These are phyloP conservation scores for Ustilago crameri DNA, from an alignment of 1,284 basidiomycete genomes.

Conservation along the genomic window DNA sequence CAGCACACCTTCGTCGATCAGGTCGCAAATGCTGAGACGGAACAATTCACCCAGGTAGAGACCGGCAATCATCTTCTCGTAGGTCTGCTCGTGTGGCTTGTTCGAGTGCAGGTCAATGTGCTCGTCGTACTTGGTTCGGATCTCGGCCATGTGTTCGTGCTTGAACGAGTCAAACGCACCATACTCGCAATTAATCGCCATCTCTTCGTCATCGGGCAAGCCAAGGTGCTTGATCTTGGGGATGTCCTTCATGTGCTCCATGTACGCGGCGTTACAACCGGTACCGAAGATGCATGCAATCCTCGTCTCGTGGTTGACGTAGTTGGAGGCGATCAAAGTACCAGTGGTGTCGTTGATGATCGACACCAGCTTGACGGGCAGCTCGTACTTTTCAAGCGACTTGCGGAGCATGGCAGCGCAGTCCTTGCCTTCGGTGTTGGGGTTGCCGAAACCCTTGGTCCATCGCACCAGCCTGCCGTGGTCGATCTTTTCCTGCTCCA, in stretches of 20 bases:
- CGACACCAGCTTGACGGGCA: conserved; percentile 66
- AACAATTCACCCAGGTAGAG: conserved; percentile 97
- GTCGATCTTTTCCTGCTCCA: conserved; percentile 84
- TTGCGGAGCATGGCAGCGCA: conserved; percentile 91
- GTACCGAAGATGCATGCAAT: conserved; percentile 98
- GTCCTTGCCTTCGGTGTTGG: conserved; percentile 90
- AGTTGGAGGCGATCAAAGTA: conserved; percentile 94
- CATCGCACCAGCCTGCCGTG: conserved; percentile 94
- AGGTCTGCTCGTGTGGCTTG: conserved; percentile 94
- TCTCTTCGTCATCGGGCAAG: conserved; percentile 77
- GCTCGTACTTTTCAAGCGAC: conserved; percentile 76
- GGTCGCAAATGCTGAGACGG: conserved; percentile 89
- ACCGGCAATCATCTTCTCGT: conserved; percentile 98
- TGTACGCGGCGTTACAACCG: conserved; percentile 91
- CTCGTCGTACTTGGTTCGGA: conserved; percentile 89
- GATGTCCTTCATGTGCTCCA: conserved; percentile 81
- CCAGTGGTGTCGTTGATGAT: conserved; percentile 90
- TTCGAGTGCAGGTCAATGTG: conserved; percentile 93
- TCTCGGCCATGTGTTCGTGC: conserved; percentile 83
- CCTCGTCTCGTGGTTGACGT: conserved; percentile 88
- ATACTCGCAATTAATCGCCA: conserved; percentile 98
- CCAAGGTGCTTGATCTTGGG: conserved; percentile 80
- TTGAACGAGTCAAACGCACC: conserved; percentile 97
- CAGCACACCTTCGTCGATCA: conserved; percentile 94
- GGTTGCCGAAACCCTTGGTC: conserved; percentile 97